Evolutionary conservation across 2,329 filamentous ascomycete species (phyloP).

Genomic region (Aspergillus viridinutans): DNA sequence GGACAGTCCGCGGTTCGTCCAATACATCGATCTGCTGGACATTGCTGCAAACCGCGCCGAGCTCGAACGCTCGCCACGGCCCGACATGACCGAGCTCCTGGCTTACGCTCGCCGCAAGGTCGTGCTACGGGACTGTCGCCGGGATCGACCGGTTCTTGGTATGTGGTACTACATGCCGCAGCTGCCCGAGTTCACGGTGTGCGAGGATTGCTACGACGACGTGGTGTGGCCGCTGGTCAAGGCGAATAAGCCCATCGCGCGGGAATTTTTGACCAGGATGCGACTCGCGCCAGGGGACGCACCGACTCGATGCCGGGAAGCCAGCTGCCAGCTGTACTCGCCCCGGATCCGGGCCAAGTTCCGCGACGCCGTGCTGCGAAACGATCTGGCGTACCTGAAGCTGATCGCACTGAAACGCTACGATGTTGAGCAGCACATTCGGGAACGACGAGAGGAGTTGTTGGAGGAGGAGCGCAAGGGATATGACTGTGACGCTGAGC

Average conservation of each 20-base stretch:
- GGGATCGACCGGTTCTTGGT: constrained; percentile 59
- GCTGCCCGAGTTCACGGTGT: constrained; percentile 75
- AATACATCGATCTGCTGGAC: constrained; percentile 55
- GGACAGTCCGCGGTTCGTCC: constrained; percentile 52
- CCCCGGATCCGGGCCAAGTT: constrained; percentile 73
- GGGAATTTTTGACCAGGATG: constrained; percentile 61
- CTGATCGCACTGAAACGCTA: constrained; percentile 56
- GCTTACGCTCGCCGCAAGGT: constrained; percentile 59
- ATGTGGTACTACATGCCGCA: constrained; percentile 75
- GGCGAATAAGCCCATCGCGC: constrained; percentile 53
- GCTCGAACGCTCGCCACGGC: constrained; percentile 27
- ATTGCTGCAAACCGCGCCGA: constrained; percentile 45
- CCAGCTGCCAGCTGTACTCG: constrained; percentile 76
- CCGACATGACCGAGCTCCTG: constrained; percentile 59
- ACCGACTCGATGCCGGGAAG: constrained; percentile 28
- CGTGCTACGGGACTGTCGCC: constrained; percentile 59
- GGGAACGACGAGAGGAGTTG: constrained; percentile 52
- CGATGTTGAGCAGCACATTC: constrained; percentile 56
- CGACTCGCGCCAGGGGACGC: constrained; percentile 54
- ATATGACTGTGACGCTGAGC: constrained; percentile 48
- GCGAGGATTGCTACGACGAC: constrained; percentile 79
- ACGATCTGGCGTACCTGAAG: constrained; percentile 65
- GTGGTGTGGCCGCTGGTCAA: constrained; percentile 67
- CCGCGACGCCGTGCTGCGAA: constrained; percentile 58
- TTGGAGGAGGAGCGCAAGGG: constrained; percentile 56